phyloP scores from a whole-genome alignment of 371 early-diverging fungal genomes.

The Amoeboaphelidium protococcarum region DNA sequence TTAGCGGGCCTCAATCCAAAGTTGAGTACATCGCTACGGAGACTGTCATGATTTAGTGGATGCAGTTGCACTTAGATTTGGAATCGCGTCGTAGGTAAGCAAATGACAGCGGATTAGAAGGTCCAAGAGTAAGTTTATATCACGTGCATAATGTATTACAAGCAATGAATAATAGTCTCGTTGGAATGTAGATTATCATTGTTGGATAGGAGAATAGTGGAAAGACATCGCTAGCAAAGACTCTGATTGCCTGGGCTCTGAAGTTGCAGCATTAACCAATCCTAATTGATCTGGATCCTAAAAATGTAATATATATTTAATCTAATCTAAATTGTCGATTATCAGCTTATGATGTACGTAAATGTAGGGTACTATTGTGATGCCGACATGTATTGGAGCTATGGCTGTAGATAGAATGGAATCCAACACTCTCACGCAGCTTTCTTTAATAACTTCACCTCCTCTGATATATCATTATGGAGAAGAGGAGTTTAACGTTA shows the following conservation, averaged over 20 bases:
- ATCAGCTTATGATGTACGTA: too few species aligned
- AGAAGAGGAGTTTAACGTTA: constrained; percentile 32
- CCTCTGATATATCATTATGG: constrained; percentile 79
- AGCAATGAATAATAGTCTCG: too few species aligned
- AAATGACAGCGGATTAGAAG: constrained; percentile 8
- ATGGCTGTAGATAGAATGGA: constrained; percentile 41
- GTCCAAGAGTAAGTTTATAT: too few species aligned
- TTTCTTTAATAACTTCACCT: constrained; percentile 30
- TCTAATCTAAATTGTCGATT: too few species aligned
- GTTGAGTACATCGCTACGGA: constrained; percentile 72
- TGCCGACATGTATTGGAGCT: constrained; percentile 65
- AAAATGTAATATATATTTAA: too few species aligned
- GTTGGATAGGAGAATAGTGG: constrained; percentile 76
- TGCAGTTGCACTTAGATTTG: constrained; percentile 64
- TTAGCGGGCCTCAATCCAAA: constrained; percentile 31
- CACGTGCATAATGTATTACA: too few species aligned
- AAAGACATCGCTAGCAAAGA: constrained; percentile 56
- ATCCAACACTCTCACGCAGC: constrained; percentile 57
- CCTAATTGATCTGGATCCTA: constrained; percentile 58
- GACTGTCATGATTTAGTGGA: constrained; percentile 69
- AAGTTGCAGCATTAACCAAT: constrained; percentile 42
- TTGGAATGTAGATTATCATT: too few species aligned
- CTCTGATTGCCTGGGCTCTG: constrained; percentile 54
- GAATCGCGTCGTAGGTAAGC: constrained; percentile 40
- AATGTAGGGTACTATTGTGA: constrained; percentile 48